Percentiles rank a stretch among this genome's conserved stretches.
phyloP scores from a whole-genome alignment of 139 green algal genomes.

The Mesostigma viride region DNA sequence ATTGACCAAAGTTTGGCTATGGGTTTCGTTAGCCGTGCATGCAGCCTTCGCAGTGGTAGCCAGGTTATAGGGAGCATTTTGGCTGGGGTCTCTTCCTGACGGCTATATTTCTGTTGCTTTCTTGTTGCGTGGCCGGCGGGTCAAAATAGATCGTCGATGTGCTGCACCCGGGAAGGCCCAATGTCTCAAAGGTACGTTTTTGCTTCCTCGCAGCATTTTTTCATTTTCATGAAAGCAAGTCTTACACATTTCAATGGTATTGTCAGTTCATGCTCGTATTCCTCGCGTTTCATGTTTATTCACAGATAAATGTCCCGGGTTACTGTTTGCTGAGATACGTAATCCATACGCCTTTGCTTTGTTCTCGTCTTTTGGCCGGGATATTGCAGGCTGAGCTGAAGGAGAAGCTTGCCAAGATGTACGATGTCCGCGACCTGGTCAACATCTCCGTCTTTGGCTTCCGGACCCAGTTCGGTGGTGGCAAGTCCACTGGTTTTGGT shows the following conservation, averaged over 20 bases:
- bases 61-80: not conserved
- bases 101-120: not conserved
- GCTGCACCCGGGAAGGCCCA: slow-evolving; percentile 86
- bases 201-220: too few relatives aligned
- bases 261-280: too few relatives aligned
- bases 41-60: not conserved
- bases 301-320: not conserved
- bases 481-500: slow-evolving; percentile 96
- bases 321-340: not conserved
- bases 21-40: not conserved
- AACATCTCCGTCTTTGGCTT: slow-evolving; percentile 92
- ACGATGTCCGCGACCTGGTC: slow-evolving; percentile 80
- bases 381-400: slow-evolving; percentile 65
- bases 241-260: too few relatives aligned
- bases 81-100: not conserved
- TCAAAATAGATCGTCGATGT: slow-evolving; percentile 83
- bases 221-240: too few relatives aligned
- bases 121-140: not conserved
- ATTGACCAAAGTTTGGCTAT: not conserved
- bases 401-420: slow-evolving; percentile 92
- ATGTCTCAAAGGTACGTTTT: slow-evolving; percentile 86
- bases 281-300: too few relatives aligned
- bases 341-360: not conserved
- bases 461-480: slow-evolving; percentile 96
- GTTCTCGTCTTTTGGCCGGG: not conserved